Evolutionary conservation across 257 asterid genomes (phyloP).

Genomic region (Thymus quinquecostatus): DNA sequence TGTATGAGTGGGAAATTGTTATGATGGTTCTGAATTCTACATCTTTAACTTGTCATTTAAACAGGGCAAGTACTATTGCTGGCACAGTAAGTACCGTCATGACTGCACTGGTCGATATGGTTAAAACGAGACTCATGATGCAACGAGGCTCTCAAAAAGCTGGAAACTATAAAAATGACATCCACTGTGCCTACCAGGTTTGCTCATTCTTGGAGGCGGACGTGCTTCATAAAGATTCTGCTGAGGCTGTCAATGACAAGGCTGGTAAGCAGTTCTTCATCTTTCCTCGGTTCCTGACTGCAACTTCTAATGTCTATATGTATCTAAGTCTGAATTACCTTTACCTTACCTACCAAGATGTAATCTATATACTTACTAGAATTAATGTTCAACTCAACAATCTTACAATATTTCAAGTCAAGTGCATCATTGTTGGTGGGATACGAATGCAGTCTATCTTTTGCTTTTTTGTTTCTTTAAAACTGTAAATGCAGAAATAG

Average conservation of each 20-base stretch:
- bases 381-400: no score
- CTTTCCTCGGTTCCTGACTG: no score
- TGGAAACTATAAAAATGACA: slow-evolving; percentile 75
- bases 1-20: slow-evolving; percentile 4
- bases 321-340: no score
- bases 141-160: slow-evolving; percentile 67
- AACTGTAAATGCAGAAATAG: not conserved
- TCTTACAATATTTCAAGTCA: no score
- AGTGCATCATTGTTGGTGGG: no score
- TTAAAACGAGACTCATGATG: slow-evolving; percentile 97
- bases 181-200: slow-evolving; percentile 95
- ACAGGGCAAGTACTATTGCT: slow-evolving; percentile 84
- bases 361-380: no score
- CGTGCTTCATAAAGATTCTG: no score
- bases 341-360: no score
- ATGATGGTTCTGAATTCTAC: slow-evolving; percentile 30
- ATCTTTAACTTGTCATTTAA: slow-evolving; percentile 37
- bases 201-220: slow-evolving; percentile 11
- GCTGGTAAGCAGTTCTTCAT: no score
- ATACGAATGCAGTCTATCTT: not conserved
- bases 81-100: slow-evolving; percentile 83
- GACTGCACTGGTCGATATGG: slow-evolving; percentile 91
- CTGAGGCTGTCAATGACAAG: no score
- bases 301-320: no score
- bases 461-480: not conserved